A percentile compares a stretch with the other conserved stretches of the same genome.
phyloP scores from a whole-genome alignment of 164 flowering plant genomes.

The Taxillus chinensis region DNA sequence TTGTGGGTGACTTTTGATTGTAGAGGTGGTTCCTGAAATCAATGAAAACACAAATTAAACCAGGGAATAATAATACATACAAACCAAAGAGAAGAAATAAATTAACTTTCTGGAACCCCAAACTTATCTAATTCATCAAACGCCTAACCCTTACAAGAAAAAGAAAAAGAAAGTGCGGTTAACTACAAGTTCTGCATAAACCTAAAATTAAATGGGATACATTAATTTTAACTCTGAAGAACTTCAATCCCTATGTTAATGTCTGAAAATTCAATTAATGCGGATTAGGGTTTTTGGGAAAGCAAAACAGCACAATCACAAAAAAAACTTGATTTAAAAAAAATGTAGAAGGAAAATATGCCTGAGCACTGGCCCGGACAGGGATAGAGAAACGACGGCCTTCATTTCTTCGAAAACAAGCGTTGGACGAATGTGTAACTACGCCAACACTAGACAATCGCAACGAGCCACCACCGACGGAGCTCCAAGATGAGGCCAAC shows the following conservation, averaged over 20 bases:
- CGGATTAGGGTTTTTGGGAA: not conserved
- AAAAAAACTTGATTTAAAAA: not conserved
- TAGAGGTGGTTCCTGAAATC: conserved; percentile 38
- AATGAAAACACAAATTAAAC: conserved; percentile 2
- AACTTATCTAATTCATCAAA: not conserved
- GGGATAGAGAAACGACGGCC: conserved; percentile 9
- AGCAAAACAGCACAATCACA: not conserved
- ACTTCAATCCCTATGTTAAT: not conserved
- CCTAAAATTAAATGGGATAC: too few relatives aligned
- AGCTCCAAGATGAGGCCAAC: conserved; percentile 9
- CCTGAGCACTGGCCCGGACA: conserved; percentile 44
- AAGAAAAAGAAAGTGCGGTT: too few relatives aligned
- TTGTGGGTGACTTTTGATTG: conserved; percentile 80
- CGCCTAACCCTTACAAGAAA: not conserved
- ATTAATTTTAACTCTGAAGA: not conserved
- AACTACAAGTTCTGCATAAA: too few relatives aligned
- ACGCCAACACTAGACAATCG: conserved; percentile 8
- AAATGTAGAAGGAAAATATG: conserved; percentile 1
- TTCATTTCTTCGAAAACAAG: conserved; percentile 10
- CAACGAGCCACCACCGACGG: conserved; percentile 22
- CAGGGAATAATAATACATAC: not conserved
- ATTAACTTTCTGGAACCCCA: not conserved
- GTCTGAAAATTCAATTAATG: too few relatives aligned
- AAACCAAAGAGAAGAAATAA: not conserved
- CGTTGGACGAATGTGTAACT: conserved; percentile 10